These are phyloP conservation scores for Phytophthora idaei DNA, from an alignment of 352 stramenopile species.

Conservation along the genomic window DNA sequence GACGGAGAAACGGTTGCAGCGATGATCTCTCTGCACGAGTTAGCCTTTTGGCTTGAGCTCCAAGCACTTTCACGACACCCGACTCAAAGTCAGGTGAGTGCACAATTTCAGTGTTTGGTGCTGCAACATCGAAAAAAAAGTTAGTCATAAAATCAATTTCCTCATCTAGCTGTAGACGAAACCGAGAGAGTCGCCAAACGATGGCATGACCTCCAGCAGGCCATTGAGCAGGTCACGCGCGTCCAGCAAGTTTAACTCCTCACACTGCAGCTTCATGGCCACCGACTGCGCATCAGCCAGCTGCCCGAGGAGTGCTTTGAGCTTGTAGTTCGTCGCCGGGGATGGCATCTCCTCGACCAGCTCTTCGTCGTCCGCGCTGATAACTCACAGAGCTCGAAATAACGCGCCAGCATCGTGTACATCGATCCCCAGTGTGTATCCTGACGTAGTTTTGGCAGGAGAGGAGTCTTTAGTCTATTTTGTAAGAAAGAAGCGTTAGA, in stretches of 20 bases:
- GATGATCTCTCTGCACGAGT: not conserved
- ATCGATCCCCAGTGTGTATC: conserved; percentile 12
- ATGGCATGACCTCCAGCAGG: conserved; percentile 7
- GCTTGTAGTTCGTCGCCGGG: not conserved
- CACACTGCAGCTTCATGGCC: conserved; percentile 5
- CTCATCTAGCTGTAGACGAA: conserved; percentile 4
- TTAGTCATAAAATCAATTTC: not conserved
- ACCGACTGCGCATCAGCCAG: conserved; percentile 1
- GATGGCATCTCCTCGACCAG: conserved; percentile 6
- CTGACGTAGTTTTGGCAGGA: not conserved
- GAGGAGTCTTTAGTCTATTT: conserved; percentile 4
- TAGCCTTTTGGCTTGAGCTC: not conserved
- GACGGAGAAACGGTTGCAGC: not conserved
- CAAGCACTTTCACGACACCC: conserved; percentile 10
- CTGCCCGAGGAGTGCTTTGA: not conserved
- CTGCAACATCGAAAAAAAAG: conserved; percentile 5
- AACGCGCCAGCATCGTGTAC: conserved; percentile 9
- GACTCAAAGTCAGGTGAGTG: not conserved
- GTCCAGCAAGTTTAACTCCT: conserved; percentile 4
- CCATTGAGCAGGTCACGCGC: conserved; percentile 2
- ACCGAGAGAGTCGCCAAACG: not conserved
- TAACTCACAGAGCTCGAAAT: conserved; percentile 8
- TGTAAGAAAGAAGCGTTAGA: not conserved
- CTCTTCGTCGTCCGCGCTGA: conserved; percentile 12
- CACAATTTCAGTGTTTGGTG: not conserved